Evolutionary conservation across 2,329 filamentous ascomycete species (phyloP), one percentile per base, ranked within the genome.

Genomic region (Colletotrichum cordylinicola): DNA sequence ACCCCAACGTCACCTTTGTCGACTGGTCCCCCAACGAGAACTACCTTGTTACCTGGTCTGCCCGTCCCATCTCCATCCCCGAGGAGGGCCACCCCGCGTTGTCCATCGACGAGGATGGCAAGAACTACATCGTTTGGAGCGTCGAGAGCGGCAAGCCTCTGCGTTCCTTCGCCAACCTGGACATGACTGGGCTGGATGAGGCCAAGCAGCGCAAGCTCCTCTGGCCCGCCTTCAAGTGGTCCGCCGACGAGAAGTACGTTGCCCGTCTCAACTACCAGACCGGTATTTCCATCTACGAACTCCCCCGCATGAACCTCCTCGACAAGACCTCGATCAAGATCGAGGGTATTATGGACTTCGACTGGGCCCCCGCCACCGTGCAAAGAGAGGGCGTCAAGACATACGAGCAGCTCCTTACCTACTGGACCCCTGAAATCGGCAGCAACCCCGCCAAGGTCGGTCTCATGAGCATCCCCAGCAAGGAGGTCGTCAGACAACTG

Each of bases 191-290:
- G 72, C 89, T 89, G 48, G 91, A 93, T 48, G 92, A 91, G 77
- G 89, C 92, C 76, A 91, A 91, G 35, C 86, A 87, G 15, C 95
- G 96, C 86, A 98, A 98, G 91, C 93, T 98, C 80, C 95, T 97
- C 83, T 99, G 97, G 97, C 97, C 97, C 29, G 96, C 96, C 3
- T 99, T 99, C 92, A 99, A 99, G 89, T 99, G 97, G 97, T 98
- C 97, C 35, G 90, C 97, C 4, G 97, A 99, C 83, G 96, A 98
- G 87, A 97, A 98, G 86, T 99, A 98, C 84, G 96, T 98, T 77
- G 97, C 97, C 27, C 93, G 97, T 78, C 93, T 98, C 88, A 95
- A 93, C 77, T 96, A 95, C 79, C 94, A 94, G 79, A 92, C 96
- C 80, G 95, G 95, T 71, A 98, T 99, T 82, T 97, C 95, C 68